These are phyloP conservation scores for Sugiyamaella smithiae DNA, from an alignment of 805 yeast species.

Conservation along the genomic window DNA sequence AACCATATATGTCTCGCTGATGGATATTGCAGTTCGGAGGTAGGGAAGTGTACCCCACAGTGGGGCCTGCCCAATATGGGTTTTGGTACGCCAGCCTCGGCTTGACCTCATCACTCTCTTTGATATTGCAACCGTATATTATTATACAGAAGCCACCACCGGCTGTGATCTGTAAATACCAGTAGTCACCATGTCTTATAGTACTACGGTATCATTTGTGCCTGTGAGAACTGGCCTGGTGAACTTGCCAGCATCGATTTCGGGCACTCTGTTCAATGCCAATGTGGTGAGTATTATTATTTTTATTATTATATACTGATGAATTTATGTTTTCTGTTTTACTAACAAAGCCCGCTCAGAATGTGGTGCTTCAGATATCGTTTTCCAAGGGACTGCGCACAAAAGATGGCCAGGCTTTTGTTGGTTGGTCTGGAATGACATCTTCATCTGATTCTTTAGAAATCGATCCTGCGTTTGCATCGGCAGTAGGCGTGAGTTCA, in stretches of 20 bases:
- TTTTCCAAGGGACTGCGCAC: conserved; percentile 26
- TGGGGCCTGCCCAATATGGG: background rate
- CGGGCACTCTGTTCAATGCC: conserved; percentile 47
- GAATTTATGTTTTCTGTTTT: background rate
- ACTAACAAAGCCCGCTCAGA: conserved; percentile 44
- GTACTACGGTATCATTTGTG: conserved; percentile 35
- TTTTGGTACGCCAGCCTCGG: no score
- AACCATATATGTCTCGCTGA: no score
- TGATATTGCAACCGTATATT: no score
- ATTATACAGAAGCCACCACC: no score
- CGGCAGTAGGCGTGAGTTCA: conserved; percentile 46
- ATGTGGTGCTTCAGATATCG: conserved; percentile 53
- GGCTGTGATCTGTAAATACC: no score
- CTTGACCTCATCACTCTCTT: no score
- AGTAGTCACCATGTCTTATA: conserved; percentile 30
- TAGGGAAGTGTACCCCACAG: background rate
- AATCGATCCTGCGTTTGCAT: conserved; percentile 67
- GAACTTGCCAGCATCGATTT: conserved; percentile 50
- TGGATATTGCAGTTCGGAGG: no score
- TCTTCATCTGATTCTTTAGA: conserved; percentile 43
- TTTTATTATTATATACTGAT: background rate
- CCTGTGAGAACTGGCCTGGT: conserved; percentile 50
- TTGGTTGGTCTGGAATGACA: conserved; percentile 69
- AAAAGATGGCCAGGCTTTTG: conserved; percentile 34
- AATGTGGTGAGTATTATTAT: conserved; percentile 41